Evolutionary conservation across 441 rosid genomes (phyloP), one percentile per base, ranked within the genome.

Genomic region (Pelargonium australe): DNA sequence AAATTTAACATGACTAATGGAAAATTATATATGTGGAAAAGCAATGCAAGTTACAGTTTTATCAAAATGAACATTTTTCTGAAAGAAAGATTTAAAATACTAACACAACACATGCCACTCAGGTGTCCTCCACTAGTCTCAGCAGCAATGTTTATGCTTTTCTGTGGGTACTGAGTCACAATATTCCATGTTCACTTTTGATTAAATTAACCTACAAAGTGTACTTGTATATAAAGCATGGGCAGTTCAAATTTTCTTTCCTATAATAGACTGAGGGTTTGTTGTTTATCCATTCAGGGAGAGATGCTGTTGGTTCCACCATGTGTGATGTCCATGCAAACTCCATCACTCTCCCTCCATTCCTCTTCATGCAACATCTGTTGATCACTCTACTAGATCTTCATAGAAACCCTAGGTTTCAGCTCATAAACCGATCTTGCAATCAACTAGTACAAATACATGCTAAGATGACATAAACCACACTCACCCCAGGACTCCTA

Each of bases 391-490:
- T 28, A 28, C 34, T 28, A 28, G 34, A 28, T 28, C 34, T 28
- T 28, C 12, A 51, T 16, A 51, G 5, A 51, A 10, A 47, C 53
- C 53, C 17, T 51, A 51, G 12, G 16, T 51, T n/a, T 28, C 34
- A 28, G 34, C 34, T 28, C 34, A 28, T 0, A 28, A 28, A 28
- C 34, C 34, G 3, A 28, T 28, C 34, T 28, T 28, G 34, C 34
- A 28, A 28, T 25, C 28, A 25, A 25, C 28, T 1, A 25, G 28
- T 25, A 78, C 74, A 78, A 78, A 71, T 77, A 64, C 80, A 65
- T 78, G 57, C 70, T 66, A 23, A 1, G 49, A 61, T 51, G 7
- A 28, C 3, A 31, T 60, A 61, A 65, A n/a, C 17, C 45, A 37
- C 64, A 62, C 63, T 69, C 77, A 76, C 55, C 72, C 69, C 67